Base-by-base conservation (phyloP, 1,284 basidiomycete genomes). In the Papiliotrema terrestris region DNA sequence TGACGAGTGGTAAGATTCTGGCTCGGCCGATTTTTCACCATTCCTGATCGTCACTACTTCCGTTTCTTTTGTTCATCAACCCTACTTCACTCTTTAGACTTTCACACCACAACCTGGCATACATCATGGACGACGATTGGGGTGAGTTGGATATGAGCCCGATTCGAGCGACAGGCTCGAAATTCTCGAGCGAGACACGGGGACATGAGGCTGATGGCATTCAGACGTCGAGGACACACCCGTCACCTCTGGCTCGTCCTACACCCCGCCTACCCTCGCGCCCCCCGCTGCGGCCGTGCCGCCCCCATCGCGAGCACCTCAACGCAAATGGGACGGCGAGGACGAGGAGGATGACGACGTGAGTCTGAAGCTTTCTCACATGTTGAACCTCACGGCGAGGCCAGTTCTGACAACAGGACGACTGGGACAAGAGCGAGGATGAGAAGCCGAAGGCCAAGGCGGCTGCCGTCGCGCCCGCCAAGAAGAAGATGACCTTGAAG, bases 361-460 rank as follows among this genome's bases (percentile, higher is more conserved):
- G 57, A 56, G 76, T 67, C 26, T 5, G 6, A 5, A 25, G 15
- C 9, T n/a, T 37, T 14, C n/a, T 48, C 51, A 25, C 49, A 36
- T 39, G n/a, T 23, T 37, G 51, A 42, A 29, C 19, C 23, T 22
- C 13, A n/a, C 15, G 11, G 36, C 22, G 13, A 22, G 13, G 8
- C 9, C 8, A 46, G 14, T 8, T 26, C 51, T 56, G 48, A 59
- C 45, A 14, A 3, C 23, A 94, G 88, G 91, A 90, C 72, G 91
- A 94, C 75, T 96, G 92, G 93, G 93, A 97, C 63, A 88, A 82
- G 43, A 89, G 88, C 5, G 86, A 87, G n/a, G 87, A 88, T 53
- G 83, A 85, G 60, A 79, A 82, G 58, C 82, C 84, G 54, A 73
- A 77, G 19, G 71, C 83, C 0, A 79, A 78, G 39, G 82, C 86